Evolutionary conservation across 1,139 yeast genomes (phyloP), one percentile per base, ranked within the genome.

Genomic region (Hansenula sp.): DNA sequence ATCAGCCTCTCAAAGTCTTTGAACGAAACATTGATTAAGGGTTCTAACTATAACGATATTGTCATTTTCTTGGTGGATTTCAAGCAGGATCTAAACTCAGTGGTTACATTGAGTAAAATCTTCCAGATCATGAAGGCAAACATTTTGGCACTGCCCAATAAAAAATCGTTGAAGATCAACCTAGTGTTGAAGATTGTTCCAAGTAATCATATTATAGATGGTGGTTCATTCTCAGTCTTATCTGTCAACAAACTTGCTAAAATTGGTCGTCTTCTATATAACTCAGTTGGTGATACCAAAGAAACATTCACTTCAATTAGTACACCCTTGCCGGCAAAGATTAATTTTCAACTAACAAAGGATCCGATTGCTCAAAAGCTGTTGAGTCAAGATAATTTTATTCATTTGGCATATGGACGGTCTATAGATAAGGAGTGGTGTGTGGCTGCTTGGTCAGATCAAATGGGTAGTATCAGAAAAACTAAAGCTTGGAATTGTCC

Each of bases 401-500:
- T 93, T 33, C 98, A 91, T 60, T 71, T 93, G 27, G 91, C 96
- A 0, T 93, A 90, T 57, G 89, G 90, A 32, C 63, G 95, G 43
- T 85, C 96, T 0, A 71, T 77, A 5, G 96, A 91, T 59, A 81
- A 79, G 49, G 79, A 77, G 46, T 91, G 97, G 96, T 72, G 89
- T 40, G 79, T 84, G 25, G 95, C 89, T 0, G 84, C 96, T 0
- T 89, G 97, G 95, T 75, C 95, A 0, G 96, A 91, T 58, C 93
- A 93, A 41, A 74, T 76, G 57, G 96, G 96, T 0, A 70, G 71
- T 10, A 72, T 79, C 8, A 77, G 83, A 9, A 72, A 72, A 45
- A 76, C 83, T 1, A 84, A 81, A 52, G 77, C 91, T 1, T 84
- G 91, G 91, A 73, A 71, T 52, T 71, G 81, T 56, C 61, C 77